phyloP scores from a whole-genome alignment of 1,284 basidiomycete genomes.

The Cutaneotrichosporon arboriforme region DNA sequence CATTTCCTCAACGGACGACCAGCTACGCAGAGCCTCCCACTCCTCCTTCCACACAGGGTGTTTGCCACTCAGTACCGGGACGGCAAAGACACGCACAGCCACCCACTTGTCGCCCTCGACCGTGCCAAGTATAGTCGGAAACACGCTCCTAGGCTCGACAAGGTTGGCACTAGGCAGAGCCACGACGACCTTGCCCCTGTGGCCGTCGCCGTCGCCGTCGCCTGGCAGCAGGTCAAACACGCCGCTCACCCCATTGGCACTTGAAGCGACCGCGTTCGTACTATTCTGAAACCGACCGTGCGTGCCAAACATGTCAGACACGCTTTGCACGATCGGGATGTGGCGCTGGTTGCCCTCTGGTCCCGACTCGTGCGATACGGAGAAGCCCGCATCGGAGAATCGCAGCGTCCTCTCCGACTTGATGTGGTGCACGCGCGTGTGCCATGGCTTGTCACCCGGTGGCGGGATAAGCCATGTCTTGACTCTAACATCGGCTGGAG shows the following conservation, averaged over 20 bases:
- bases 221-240: constrained; percentile 22
- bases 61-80: background rate
- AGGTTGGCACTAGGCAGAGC: constrained; percentile 65
- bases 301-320: background rate
- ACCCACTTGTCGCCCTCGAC: constrained; percentile 55
- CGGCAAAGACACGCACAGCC: constrained; percentile 59
- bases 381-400: constrained; percentile 23
- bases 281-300: constrained; percentile 12
- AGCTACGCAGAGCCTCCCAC: background rate
- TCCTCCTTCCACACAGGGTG: constrained; percentile 8
- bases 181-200: constrained; percentile 13
- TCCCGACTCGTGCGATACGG: constrained; percentile 22
- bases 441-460: constrained; percentile 15
- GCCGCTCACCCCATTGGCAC: constrained; percentile 21
- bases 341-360: constrained; percentile 19
- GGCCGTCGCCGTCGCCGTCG: background rate
- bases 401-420: constrained; percentile 10
- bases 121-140: constrained; percentile 59
- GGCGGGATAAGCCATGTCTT: constrained; percentile 29
- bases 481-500: constrained; percentile 20
- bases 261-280: constrained; percentile 17
- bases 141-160: constrained; percentile 60
- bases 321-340: background rate
- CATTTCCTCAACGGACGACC: background rate
- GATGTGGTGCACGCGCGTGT: constrained; percentile 28